A percentile compares a stretch with the other conserved stretches of the same genome.
phyloP scores from a whole-genome alignment of 2,329 filamentous ascomycete genomes.

The Colletotrichum zoysiae region DNA sequence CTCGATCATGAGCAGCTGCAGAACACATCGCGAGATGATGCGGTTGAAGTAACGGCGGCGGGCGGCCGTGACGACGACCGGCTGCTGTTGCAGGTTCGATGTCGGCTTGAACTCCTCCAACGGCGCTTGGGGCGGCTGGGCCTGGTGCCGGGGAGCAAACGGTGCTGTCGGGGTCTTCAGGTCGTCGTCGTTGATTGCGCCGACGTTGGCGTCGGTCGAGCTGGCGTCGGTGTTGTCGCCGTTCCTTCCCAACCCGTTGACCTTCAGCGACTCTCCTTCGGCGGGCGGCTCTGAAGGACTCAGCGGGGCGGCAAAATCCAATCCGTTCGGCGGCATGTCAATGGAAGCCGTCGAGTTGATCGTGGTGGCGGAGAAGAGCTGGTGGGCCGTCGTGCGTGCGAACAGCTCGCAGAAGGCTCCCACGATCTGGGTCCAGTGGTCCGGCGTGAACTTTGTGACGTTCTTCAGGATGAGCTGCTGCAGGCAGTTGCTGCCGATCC shows the following conservation, averaged over 20 bases:
- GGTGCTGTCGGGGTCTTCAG: constrained; percentile 48
- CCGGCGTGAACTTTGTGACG: constrained; percentile 86
- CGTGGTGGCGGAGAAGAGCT: constrained; percentile 88
- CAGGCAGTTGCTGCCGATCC: constrained; percentile 97
- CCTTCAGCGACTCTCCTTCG: constrained; percentile 71
- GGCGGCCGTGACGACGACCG: constrained; percentile 91
- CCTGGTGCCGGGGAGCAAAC: constrained; percentile 27
- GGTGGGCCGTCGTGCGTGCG: constrained; percentile 91
- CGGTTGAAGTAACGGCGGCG: constrained; percentile 97
- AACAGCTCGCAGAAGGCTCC: constrained; percentile 97
- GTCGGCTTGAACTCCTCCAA: constrained; percentile 91
- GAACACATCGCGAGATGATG: constrained; percentile 97
- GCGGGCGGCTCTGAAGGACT: constrained; percentile 57
- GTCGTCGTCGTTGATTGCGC: constrained; percentile 52
- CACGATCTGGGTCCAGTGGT: constrained; percentile 95
- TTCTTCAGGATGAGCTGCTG: constrained; percentile 98
- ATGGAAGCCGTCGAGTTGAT: constrained; percentile 66
- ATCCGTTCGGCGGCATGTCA: constrained; percentile 65
- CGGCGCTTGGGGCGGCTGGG: constrained; percentile 52
- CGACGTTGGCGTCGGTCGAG: constrained; percentile 46
- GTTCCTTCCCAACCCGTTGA: constrained; percentile 66
- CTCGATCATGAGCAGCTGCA: constrained; percentile 99
- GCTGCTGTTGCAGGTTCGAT: constrained; percentile 83
- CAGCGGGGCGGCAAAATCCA: constrained; percentile 62
- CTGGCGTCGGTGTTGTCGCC: constrained; percentile 50